These are phyloP conservation scores for Effrenium voratum DNA, from an alignment of 73 alveolate genomes.

Conservation along the genomic window DNA sequence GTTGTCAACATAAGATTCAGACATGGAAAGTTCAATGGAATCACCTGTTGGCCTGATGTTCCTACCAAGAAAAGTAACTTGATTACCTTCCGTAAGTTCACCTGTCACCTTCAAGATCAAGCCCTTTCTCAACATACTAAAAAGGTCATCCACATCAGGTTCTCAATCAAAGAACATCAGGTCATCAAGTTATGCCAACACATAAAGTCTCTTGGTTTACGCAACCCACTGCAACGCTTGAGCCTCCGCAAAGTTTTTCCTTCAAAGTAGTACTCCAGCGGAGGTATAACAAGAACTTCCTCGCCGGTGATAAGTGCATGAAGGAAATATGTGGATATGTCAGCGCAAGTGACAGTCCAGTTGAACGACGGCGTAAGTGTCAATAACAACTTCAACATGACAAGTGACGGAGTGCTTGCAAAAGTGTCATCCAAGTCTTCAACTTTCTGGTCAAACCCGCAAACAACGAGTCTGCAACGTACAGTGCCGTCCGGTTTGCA, in stretches of 20 bases:
- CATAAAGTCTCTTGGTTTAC: too few species aligned
- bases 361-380: not conserved
- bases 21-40: too few species aligned
- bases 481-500: slow-evolving; percentile 11
- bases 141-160: too few species aligned
- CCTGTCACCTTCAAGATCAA: too few species aligned
- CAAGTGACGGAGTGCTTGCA: slow-evolving; percentile 10
- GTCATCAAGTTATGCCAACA: too few species aligned
- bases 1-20: too few species aligned
- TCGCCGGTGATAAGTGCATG: slow-evolving; percentile 36
- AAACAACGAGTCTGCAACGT: not conserved
- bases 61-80: too few species aligned
- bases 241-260: not conserved
- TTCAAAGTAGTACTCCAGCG: not conserved
- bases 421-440: slow-evolving; percentile 46
- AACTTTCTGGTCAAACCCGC: slow-evolving; percentile 21
- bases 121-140: too few species aligned
- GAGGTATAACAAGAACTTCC: slow-evolving; percentile 32
- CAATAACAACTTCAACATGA: not conserved
- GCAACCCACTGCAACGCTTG: not conserved
- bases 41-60: too few species aligned
- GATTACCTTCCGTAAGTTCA: too few species aligned
- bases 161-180: too few species aligned
- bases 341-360: not conserved
- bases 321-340: not conserved